Evolutionary conservation across 176 grass and related monocot genomes (phyloP), one percentile per base, ranked within the genome.

Genomic region (Aegilops bicornis): DNA sequence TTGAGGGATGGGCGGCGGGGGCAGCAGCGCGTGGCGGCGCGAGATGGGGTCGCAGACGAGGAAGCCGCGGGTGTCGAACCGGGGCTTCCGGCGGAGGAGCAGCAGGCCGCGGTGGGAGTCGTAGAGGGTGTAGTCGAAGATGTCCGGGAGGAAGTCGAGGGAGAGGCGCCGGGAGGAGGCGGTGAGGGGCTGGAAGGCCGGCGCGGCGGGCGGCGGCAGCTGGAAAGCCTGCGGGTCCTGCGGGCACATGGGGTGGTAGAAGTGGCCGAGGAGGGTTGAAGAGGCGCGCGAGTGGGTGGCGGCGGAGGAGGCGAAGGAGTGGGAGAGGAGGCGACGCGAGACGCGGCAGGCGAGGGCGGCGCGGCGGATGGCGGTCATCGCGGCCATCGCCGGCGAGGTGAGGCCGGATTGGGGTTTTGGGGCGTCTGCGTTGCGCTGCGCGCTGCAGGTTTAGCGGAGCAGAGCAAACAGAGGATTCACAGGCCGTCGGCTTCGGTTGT

Each of bases 31-130:
- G 42, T 76, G 27, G 73, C 43, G 43, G 1, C 73, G 73, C 16
- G 73, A 54, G 73, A 54, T 2, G 8, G 73, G 73, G 45, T 76
- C 73, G 16, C 73, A 76, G 45, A 54, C 45, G 16, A 54, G 3
- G 8, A 76, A 76, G 45, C 45, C 29, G 25, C 24, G 45, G 4
- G 7, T 20, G 73, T 76, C 27, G 73, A 54, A 27, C 15, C 19
- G 43, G 45, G 8, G 43, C 73, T 76, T 76, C 24, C 30, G 16
- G 73, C 73, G 73, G 73, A 76, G 73, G 47, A 77, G 73, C 27
- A 56, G 47, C 4, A 77, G 73, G 16, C 73, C 73, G 27, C 12
- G 47, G 47, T 77, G 73, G 4, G 73, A 77, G 27, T 77, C 73
- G 9, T 5, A 22, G 47, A 77, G 73, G 73, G 1, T 15, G 17